These are phyloP conservation scores for Blastomyces parvus DNA, from an alignment of 2,329 filamentous ascomycete species.

Conservation along the genomic window DNA sequence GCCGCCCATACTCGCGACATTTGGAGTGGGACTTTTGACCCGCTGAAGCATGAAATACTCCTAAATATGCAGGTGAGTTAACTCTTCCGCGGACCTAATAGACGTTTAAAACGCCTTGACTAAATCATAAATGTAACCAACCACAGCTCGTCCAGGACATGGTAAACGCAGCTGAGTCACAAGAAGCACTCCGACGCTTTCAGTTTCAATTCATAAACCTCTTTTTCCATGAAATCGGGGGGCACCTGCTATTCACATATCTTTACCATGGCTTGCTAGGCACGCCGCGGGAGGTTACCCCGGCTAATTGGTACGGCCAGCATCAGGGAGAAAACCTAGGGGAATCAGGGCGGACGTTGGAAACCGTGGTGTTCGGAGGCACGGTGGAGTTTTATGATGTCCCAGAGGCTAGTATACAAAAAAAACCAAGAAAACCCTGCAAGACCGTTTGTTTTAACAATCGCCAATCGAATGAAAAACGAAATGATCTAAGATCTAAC, in stretches of 20 bases:
- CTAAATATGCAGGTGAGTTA: constrained; percentile 1
- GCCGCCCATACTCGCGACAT: neutral
- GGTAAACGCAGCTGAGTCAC: constrained; percentile 1
- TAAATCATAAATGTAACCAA: neutral
- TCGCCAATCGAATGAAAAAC: neutral
- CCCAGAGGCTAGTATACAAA: neutral
- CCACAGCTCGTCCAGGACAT: constrained; percentile 4
- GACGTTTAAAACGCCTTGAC: neutral
- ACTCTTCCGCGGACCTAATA: neutral
- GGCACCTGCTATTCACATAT: constrained; percentile 6
- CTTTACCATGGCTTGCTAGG: constrained; percentile 2
- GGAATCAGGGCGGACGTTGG: neutral
- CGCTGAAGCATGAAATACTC: neutral
- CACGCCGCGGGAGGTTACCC: constrained; percentile 3
- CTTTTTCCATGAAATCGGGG: constrained; percentile 5
- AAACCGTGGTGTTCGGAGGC: neutral
- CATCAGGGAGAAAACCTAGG: neutral
- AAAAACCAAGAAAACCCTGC: neutral
- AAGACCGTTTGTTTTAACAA: neutral
- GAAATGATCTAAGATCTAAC: neutral
- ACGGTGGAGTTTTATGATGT: constrained; percentile 3
- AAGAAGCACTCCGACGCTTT: neutral
- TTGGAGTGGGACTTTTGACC: constrained; percentile 2
- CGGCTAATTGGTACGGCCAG: neutral
- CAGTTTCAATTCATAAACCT: constrained; percentile 7